These are phyloP conservation scores for Mortierella alpina DNA, from an alignment of 192 early-diverging fungal genomes.

Conservation along the genomic window DNA sequence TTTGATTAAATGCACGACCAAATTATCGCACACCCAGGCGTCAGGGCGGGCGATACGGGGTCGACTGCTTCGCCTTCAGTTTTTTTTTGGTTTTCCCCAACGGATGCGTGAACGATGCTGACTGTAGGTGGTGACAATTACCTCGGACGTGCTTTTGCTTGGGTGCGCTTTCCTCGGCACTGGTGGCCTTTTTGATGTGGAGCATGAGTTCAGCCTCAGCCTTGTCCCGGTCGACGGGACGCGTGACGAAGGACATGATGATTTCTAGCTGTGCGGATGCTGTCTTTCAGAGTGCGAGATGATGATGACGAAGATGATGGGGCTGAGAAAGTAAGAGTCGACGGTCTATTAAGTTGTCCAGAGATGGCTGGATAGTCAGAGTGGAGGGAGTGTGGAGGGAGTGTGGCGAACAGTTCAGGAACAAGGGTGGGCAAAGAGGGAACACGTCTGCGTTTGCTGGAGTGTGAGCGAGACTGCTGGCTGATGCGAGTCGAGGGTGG, in stretches of 20 bases:
- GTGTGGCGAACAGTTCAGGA: not conserved
- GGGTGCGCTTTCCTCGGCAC: conserved; percentile 89
- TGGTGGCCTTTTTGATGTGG: conserved; percentile 93
- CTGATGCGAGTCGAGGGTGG: too few relatives aligned
- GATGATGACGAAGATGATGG: not conserved
- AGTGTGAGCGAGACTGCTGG: too few relatives aligned
- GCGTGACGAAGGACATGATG: conserved; percentile 59
- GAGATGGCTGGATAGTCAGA: too few relatives aligned
- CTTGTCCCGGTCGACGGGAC: conserved; percentile 73
- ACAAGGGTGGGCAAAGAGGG: too few relatives aligned
- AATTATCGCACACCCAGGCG: too few relatives aligned
- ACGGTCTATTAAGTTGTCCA: too few relatives aligned
- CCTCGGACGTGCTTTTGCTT: conserved; percentile 97
- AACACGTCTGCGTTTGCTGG: too few relatives aligned
- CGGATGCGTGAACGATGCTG: too few relatives aligned
- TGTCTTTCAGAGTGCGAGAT: not conserved
- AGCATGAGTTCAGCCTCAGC: conserved; percentile 87
- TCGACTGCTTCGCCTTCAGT: not conserved
- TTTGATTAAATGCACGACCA: too few relatives aligned
- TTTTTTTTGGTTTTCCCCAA: too few relatives aligned
- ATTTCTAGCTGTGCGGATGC: not conserved
- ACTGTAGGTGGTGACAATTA: conserved; percentile 21
- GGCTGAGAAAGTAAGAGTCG: not conserved
- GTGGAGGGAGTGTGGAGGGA: not conserved
- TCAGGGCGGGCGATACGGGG: too few relatives aligned